Evolutionary conservation across 176 grass and related monocot species (phyloP).

Genomic region (Carex cristatella): DNA sequence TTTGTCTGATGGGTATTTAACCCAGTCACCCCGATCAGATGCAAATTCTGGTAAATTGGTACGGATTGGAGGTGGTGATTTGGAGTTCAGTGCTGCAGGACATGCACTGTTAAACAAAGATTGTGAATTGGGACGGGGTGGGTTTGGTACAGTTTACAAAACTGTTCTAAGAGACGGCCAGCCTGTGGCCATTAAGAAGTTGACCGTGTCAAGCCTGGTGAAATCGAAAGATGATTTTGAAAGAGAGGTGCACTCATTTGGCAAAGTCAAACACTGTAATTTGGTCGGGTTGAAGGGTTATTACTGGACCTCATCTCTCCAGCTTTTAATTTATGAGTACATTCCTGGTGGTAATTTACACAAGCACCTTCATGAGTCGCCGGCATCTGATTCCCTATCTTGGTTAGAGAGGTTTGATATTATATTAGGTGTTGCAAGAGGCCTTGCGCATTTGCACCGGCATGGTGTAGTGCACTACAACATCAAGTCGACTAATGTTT

Average conservation of each 20-base stretch:
- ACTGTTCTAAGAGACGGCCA: slow-evolving; percentile 64
- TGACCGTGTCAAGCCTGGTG: slow-evolving; percentile 86
- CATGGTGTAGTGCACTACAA: slow-evolving; percentile 80
- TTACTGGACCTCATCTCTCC: slow-evolving; percentile 91
- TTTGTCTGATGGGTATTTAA: slow-evolving; percentile 73
- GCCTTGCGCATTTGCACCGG: slow-evolving; percentile 72
- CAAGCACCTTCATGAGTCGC: slow-evolving; percentile 67
- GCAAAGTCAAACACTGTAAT: slow-evolving; percentile 71
- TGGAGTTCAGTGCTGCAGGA: slow-evolving; percentile 60
- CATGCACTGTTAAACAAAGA: slow-evolving; percentile 92
- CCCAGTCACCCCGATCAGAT: slow-evolving; percentile 66
- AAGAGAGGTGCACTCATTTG: slow-evolving; percentile 62
- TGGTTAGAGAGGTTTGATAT: slow-evolving; percentile 95
- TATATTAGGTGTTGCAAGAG: slow-evolving; percentile 70
- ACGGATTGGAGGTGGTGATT: slow-evolving; percentile 78
- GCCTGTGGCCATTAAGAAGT: slow-evolving; percentile 94
- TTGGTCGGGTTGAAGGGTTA: slow-evolving; percentile 75
- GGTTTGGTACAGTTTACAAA: slow-evolving; percentile 94
- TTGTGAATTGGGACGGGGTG: slow-evolving; percentile 89
- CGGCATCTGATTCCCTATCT: slow-evolving; percentile 39
- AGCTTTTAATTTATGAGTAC: slow-evolving; percentile 92
- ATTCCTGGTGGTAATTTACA: slow-evolving; percentile 70
- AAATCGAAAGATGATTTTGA: slow-evolving; percentile 92
- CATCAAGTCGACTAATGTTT: slow-evolving; percentile 85
- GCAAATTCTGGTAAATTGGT: slow-evolving; percentile 82